A percentile compares a stretch with the other conserved stretches of the same genome.
phyloP scores from a whole-genome alignment of 1,284 basidiomycete genomes.

The Pseudozyma hubeiensis region DNA sequence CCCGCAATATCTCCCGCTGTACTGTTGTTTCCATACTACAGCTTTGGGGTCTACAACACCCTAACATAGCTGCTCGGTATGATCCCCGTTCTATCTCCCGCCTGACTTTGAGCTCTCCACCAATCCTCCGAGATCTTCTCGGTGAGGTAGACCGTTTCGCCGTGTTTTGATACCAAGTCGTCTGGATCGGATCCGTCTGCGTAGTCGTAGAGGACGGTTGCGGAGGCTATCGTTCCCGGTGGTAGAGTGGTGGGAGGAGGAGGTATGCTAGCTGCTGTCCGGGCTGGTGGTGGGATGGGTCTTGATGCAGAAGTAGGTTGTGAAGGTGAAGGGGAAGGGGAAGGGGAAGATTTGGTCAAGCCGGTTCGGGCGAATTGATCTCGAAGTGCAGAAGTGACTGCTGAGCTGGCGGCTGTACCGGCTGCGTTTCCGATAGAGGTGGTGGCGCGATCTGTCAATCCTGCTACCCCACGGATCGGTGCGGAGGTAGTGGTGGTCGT shows the following conservation, averaged over 20 bases:
- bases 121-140: constrained; percentile 61
- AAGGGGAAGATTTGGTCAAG: background rate
- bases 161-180: constrained; percentile 47
- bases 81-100: constrained; percentile 39
- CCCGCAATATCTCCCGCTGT: too few species aligned
- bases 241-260: background rate
- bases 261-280: constrained; percentile 13
- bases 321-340: background rate
- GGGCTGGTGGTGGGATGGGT: constrained; percentile 23
- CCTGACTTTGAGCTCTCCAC: constrained; percentile 43
- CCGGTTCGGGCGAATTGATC: constrained; percentile 36
- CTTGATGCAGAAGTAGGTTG: constrained; percentile 5
- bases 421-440: constrained; percentile 31
- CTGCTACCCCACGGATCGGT: constrained; percentile 6
- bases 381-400: constrained; percentile 19
- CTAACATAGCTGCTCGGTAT: constrained; percentile 57
- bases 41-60: constrained; percentile 9
- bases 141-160: constrained; percentile 48
- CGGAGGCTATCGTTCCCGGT: constrained; percentile 21
- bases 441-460: constrained; percentile 26
- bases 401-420: constrained; percentile 23
- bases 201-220: constrained; percentile 41
- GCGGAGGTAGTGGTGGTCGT: background rate
- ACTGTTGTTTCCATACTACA: too few species aligned
- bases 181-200: constrained; percentile 53